Conservation (phyloP, 331 rosid species). For the Saraca asoca region DNA sequence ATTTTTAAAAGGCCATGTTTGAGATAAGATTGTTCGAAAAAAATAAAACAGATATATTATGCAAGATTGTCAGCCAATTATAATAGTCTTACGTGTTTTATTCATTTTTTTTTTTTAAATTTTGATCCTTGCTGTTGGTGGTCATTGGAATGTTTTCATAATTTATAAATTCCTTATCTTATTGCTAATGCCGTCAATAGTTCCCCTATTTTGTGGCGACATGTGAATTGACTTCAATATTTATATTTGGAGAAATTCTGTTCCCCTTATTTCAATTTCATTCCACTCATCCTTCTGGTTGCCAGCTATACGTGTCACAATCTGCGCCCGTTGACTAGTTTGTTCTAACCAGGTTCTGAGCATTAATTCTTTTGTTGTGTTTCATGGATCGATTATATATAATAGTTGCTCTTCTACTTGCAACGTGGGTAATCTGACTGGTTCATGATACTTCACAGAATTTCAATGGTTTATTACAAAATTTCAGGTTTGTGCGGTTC, state of each 20-base stretch:
- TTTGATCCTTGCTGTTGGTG: no score
- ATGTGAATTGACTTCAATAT: not conserved
- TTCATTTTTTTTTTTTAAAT: no score
- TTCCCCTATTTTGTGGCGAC: slow-evolving; percentile 1
- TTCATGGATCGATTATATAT: not conserved
- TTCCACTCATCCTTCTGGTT: not conserved
- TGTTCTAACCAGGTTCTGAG: not conserved
- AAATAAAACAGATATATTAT: no score
- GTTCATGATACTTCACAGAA: not conserved
- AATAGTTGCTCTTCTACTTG: no score
- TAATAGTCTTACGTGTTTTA: no score
- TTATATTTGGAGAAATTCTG: not conserved
- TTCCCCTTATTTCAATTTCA: not conserved
- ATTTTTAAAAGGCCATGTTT: not conserved
- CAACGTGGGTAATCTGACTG: not conserved
- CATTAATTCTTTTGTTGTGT: not conserved
- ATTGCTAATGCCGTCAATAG: not conserved
- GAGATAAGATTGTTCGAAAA: not conserved
- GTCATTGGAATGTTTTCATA: no score
- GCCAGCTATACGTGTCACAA: not conserved
- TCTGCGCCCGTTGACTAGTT: not conserved
- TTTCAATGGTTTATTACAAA: not conserved
- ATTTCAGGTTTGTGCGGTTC: not conserved
- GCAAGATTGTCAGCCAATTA: no score
- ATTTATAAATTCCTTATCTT: no score